phyloP scores from a whole-genome alignment of 2,329 filamentous ascomycete genomes.

The Fusarium ambrosium region DNA sequence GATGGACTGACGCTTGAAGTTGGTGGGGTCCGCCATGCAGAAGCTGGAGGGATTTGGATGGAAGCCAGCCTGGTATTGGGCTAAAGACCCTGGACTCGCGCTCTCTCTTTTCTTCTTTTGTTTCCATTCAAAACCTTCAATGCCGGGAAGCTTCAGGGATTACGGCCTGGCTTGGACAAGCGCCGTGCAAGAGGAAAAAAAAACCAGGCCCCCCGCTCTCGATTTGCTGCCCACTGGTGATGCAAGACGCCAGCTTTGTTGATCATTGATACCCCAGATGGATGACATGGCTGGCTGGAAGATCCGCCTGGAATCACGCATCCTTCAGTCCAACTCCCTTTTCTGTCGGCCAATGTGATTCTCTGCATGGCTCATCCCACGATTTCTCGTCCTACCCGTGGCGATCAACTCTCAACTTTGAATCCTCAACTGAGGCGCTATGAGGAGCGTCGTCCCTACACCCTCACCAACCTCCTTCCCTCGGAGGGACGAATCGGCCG shows the following conservation, averaged over 20 bases:
- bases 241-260: constrained; percentile 26
- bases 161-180: constrained; percentile 9
- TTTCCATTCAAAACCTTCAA: constrained; percentile 5
- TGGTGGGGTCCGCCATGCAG: constrained; percentile 24
- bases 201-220: constrained; percentile 22
- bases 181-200: constrained; percentile 16
- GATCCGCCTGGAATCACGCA: background rate
- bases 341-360: background rate
- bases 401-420: constrained; percentile 11
- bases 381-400: background rate
- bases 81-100: constrained; percentile 13
- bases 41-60: constrained; percentile 9
- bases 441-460: constrained; percentile 25
- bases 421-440: constrained; percentile 19
- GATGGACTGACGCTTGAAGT: constrained; percentile 21
- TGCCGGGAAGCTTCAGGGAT: constrained; percentile 33
- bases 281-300: constrained; percentile 27
- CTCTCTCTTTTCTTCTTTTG: constrained; percentile 8
- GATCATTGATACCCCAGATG: constrained; percentile 1
- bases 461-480: constrained; percentile 27
- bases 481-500: constrained; percentile 33
- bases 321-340: background rate
- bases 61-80: constrained; percentile 22
- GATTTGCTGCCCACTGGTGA: constrained; percentile 21
- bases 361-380: background rate